Conservation (phyloP, 805 yeast species). For the Ogataea sp. region DNA sequence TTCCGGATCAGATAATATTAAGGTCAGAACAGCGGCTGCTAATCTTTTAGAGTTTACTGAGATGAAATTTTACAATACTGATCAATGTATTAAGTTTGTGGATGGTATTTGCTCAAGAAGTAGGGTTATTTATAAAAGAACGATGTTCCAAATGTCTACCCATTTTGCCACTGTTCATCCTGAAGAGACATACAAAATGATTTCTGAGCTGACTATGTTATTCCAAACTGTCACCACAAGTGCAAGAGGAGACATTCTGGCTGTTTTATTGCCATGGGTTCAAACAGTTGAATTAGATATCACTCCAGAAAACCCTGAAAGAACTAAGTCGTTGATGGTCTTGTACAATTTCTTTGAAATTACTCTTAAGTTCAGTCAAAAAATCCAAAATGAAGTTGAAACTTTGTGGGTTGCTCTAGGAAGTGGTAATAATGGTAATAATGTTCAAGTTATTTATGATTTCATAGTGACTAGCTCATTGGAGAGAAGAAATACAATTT, state of each 20-base stretch:
- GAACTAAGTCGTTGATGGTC: slow-evolving; percentile 52
- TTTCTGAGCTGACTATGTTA: slow-evolving; percentile 66
- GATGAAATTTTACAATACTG: slow-evolving; percentile 42
- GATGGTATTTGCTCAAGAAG: slow-evolving; percentile 71
- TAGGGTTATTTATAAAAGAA: slow-evolving; percentile 79
- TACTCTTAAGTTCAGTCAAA: slow-evolving; percentile 67
- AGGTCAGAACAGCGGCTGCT: slow-evolving; percentile 66
- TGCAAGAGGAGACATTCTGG: slow-evolving; percentile 68
- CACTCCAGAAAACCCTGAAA: slow-evolving; percentile 23
- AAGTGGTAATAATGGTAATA: slow-evolving; percentile 55
- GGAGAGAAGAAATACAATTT: slow-evolving; percentile 58
- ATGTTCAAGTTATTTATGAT: slow-evolving; percentile 63
- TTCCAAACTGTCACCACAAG: slow-evolving; percentile 52
- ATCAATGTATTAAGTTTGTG: slow-evolving; percentile 47
- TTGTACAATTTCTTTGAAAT: slow-evolving; percentile 76
- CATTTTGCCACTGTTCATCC: slow-evolving; percentile 57
- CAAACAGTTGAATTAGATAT: slow-evolving; percentile 62
- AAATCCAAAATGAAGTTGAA: slow-evolving; percentile 80
- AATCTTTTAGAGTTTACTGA: slow-evolving; percentile 64
- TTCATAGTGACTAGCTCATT: slow-evolving; percentile 64
- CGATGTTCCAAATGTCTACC: slow-evolving; percentile 70
- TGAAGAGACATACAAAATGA: slow-evolving; percentile 50
- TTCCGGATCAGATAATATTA: slow-evolving; percentile 62
- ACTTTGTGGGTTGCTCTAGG: slow-evolving; percentile 96
- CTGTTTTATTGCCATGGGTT: slow-evolving; percentile 89